phyloP scores from a whole-genome alignment of 2,329 filamentous ascomycete species.

The Pseudocercospora fuligena region DNA sequence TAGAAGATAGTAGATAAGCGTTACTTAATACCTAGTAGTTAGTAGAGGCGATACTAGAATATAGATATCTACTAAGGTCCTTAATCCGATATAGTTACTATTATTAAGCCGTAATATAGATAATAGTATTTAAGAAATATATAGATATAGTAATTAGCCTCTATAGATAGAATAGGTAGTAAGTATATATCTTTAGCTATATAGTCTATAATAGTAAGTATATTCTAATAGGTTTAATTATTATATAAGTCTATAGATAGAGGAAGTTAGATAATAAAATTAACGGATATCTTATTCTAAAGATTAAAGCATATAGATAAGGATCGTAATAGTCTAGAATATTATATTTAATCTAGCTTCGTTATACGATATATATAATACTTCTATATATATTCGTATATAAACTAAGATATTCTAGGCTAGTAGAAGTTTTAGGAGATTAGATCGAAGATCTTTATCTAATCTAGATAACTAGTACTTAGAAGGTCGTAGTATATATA shows the following conservation, averaged over 20 bases:
- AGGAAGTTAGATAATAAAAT: not conserved
- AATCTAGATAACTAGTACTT: not conserved
- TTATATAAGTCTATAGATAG: not conserved
- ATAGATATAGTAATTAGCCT: too few species aligned
- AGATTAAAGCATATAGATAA: not conserved
- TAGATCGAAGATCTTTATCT: not conserved
- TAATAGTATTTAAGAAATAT: not conserved
- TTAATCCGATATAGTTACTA: not conserved
- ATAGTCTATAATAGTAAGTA: not conserved
- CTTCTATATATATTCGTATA: not conserved
- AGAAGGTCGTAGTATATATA: not conserved
- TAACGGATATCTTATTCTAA: not conserved
- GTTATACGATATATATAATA: not conserved
- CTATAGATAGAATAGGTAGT: not conserved
- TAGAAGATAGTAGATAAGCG: not conserved
- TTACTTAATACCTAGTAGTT: not conserved
- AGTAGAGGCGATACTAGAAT: conserved; percentile 6
- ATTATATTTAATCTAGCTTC: not conserved
- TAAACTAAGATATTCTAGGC: not conserved
- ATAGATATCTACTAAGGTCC: not conserved
- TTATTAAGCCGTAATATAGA: not conserved
- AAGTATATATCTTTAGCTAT: not conserved
- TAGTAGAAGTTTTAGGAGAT: not conserved
- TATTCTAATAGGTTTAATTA: not conserved
- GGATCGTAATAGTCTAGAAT: not conserved